Percentiles rank a stretch among this genome's conserved stretches.
Conservation (phyloP, 129 eudicot species). For the Daucus carota region DH1_v3.0 NC_030384.2:46238001-46238500, state of each 20-base stretch:
- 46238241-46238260: slow-evolving; percentile 30
- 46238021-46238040: slow-evolving; percentile 22
- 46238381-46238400: slow-evolving; percentile 20
- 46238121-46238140: slow-evolving; percentile 18
- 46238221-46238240: slow-evolving; percentile 21
- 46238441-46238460: slow-evolving; percentile 21
- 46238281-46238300: slow-evolving; percentile 25
- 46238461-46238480: slow-evolving; percentile 23
- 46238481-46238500: slow-evolving; percentile 23
- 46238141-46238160: slow-evolving; percentile 19
- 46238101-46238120: slow-evolving; percentile 23
- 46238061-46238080: slow-evolving; percentile 31
- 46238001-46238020: slow-evolving; percentile 27
- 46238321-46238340: slow-evolving; percentile 3
- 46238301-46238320: slow-evolving; percentile 24
- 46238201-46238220: slow-evolving; percentile 14
- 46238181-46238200: slow-evolving; percentile 9
- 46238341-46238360: slow-evolving; percentile 25
- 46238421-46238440: slow-evolving; percentile 17
- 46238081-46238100: slow-evolving; percentile 27
- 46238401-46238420: slow-evolving; percentile 19
- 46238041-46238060: slow-evolving; percentile 25
- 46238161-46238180: slow-evolving; percentile 21
- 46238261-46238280: slow-evolving; percentile 27
- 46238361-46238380: slow-evolving; percentile 24